Percentiles rank a stretch among this genome's conserved stretches.
Evolutionary conservation across 2,329 filamentous ascomycete genomes (phyloP).

Genomic region (Epichloe sibirici): DNA sequence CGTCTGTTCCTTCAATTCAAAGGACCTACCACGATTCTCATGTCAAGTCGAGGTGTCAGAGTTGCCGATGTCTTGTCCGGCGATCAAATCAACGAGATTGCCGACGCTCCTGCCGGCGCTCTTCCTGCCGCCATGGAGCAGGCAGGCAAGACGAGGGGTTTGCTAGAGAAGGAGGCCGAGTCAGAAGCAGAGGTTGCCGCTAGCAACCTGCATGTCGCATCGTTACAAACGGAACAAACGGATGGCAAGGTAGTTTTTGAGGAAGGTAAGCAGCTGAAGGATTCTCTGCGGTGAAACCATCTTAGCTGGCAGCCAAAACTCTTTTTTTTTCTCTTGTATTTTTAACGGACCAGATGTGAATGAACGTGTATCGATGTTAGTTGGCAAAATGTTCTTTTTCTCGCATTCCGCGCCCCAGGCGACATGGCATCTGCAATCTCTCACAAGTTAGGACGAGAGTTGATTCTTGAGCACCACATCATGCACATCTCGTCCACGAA

Average conservation of each 20-base stretch:
- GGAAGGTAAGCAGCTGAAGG: conserved; percentile 44
- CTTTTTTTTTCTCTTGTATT: background rate
- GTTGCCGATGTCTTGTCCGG: conserved; percentile 66
- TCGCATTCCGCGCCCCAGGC: too few species aligned
- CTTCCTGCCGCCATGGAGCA: conserved; percentile 47
- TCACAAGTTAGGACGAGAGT: too few species aligned
- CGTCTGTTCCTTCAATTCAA: conserved; percentile 82
- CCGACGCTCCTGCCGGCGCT: conserved; percentile 63
- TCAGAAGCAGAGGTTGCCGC: conserved; percentile 23
- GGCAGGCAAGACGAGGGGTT: conserved; percentile 25
- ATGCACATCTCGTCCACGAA: too few species aligned
- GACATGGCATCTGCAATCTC: too few species aligned
- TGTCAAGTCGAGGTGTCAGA: conserved; percentile 76
- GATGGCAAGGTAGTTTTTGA: conserved; percentile 58
- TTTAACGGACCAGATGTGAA: background rate
- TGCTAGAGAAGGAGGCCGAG: conserved; percentile 9
- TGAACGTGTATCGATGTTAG: background rate
- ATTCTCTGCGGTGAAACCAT: conserved; percentile 32
- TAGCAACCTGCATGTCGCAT: conserved; percentile 42
- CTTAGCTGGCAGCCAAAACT: background rate
- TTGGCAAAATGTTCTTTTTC: too few species aligned
- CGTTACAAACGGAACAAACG: conserved; percentile 39
- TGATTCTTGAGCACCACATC: too few species aligned
- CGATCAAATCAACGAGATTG: conserved; percentile 81
- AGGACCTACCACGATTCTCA: conserved; percentile 72